Base-by-base conservation (phyloP, 495 filamentous ascomycete genomes). In the Trichoderma erinaceum region DNA sequence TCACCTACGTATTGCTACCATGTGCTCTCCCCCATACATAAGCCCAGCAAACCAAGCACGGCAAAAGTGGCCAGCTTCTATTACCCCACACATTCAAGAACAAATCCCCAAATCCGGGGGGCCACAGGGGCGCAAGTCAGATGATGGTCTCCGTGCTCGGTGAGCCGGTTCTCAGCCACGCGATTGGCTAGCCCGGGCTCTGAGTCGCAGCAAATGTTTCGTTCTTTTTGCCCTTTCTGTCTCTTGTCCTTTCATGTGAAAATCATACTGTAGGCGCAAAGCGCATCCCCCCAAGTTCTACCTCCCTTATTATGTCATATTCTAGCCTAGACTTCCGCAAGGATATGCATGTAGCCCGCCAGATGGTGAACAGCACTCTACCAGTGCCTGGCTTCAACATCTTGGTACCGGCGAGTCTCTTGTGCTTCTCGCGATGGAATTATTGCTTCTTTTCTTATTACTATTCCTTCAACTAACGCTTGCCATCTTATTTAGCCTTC, bases 41-140 rank as follows among this genome's bases (percentile, higher is more conserved):
- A 15, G 43, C 48, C n/a, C 21, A 52, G 48, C 43, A 46, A 15
- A 10, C 21, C 10, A 21, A 52, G 46, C 7, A 50, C 7, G n/a
- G 48, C 25, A 32, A 32, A 61, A 32, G 27, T 70, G 71, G 67
- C 67, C 68, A 65, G 68, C 38, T 25, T 25, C 65, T 70, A 1
- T 29, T 29, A 67, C 68, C 69, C 72, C 72, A 72, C 70, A 73
- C 67, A 68, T 68, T 50, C 25, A 48, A 48, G 29, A 61, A 1
- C 50, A 18, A 27, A 61, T 2, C 23, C 16, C 23, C 56, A 61
- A 32, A 61, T 61, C 56, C 56, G 56, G 56, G 56, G 56, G 23
- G 23, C 27, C 25, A 41, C 67, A 38, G 35, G 35, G 66, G 70
- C 68, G 66, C 70, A 43, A 71, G 68, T 73, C 72, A 73, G 70